Percentiles rank a stretch among this genome's conserved stretches.
These are phyloP conservation scores for Neltuma alba DNA, from an alignment of 306 rosid genomes.

Conservation along the genomic window DNA sequence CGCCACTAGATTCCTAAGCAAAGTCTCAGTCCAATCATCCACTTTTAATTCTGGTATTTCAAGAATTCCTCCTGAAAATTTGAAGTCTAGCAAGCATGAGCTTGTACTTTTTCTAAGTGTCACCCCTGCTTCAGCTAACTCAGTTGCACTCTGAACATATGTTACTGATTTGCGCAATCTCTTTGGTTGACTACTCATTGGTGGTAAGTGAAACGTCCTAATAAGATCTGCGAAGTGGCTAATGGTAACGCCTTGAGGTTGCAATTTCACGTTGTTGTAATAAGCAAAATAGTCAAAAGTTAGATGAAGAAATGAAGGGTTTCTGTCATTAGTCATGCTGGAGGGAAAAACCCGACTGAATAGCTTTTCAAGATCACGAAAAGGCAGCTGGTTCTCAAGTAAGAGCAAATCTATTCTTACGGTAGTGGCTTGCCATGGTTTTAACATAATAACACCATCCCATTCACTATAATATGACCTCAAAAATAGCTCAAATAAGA, in stretches of 20 bases:
- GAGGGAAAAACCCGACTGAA: too few species aligned
- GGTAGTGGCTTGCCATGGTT: too few species aligned
- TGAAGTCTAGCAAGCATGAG: conserved; percentile 9
- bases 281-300: background rate
- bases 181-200: background rate
- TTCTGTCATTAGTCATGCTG: too few species aligned
- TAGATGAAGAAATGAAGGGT: conserved; percentile 29
- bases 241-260: background rate
- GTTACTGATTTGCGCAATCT: background rate
- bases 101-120: background rate
- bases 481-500: too few species aligned
- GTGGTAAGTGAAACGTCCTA: background rate
- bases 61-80: conserved; percentile 29
- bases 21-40: background rate
- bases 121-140: background rate
- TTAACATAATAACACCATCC: too few species aligned
- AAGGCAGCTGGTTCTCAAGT: too few species aligned
- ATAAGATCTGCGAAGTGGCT: background rate
- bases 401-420: too few species aligned
- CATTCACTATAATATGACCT: too few species aligned
- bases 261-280: background rate
- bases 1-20: conserved; percentile 19
- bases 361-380: too few species aligned
- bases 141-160: background rate
- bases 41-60: conserved; percentile 28